phyloP scores from a whole-genome alignment of 2,329 filamentous ascomycete species.

The Aureobasidium vineae region DNA sequence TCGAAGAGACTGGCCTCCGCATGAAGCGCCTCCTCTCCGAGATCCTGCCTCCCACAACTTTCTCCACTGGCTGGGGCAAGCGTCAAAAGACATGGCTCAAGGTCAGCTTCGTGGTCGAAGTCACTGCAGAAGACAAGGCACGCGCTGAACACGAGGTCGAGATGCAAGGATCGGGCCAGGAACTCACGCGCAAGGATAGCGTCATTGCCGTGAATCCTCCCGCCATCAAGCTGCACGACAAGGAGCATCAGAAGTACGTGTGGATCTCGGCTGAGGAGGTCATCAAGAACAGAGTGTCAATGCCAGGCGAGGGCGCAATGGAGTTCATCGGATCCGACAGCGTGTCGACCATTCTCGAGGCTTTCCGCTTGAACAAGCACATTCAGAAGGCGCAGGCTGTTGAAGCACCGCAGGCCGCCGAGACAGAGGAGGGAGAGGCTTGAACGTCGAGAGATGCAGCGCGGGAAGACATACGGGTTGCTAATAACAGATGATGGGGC shows the following conservation, averaged over 20 bases:
- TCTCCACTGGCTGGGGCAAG: slow-evolving; percentile 26
- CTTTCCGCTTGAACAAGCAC: slow-evolving; percentile 28
- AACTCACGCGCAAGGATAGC: slow-evolving; percentile 24
- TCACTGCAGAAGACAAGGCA: slow-evolving; percentile 21
- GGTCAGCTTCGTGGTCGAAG: slow-evolving; percentile 29
- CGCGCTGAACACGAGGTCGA: background rate
- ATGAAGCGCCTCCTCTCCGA: slow-evolving; percentile 35
- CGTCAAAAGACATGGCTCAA: slow-evolving; percentile 27
- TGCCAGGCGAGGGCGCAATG: slow-evolving; percentile 38
- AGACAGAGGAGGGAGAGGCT: background rate
- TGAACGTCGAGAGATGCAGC: background rate
- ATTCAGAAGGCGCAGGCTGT: slow-evolving; percentile 12
- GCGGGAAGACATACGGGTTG: background rate
- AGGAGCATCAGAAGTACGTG: slow-evolving; percentile 44
- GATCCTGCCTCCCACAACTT: slow-evolving; percentile 31
- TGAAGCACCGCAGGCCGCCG: background rate
- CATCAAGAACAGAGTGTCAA: slow-evolving; percentile 30
- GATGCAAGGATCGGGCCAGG: background rate
- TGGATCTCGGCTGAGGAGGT: slow-evolving; percentile 46
- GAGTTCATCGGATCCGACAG: slow-evolving; percentile 34
- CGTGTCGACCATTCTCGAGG: slow-evolving; percentile 26
- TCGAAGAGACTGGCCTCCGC: slow-evolving; percentile 49
- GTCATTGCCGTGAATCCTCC: slow-evolving; percentile 4
- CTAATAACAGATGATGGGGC: background rate
- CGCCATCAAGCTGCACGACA: slow-evolving; percentile 38